Percentiles rank a stretch among this genome's conserved stretches.
Evolutionary conservation across 176 grass and related monocot genomes (phyloP).

Genomic region (Leersia perrieri): DNA sequence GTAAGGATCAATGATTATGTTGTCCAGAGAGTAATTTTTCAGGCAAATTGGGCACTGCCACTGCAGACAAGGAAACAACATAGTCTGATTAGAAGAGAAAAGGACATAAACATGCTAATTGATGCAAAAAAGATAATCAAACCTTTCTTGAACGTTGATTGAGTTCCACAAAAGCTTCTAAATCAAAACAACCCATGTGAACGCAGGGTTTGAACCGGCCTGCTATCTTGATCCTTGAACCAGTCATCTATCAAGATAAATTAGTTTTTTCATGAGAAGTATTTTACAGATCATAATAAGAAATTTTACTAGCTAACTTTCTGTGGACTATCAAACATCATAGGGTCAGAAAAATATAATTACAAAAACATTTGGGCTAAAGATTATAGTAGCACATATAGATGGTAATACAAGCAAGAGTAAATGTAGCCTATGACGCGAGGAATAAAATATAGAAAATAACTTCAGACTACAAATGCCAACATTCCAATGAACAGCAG

Average conservation of each 20-base stretch:
- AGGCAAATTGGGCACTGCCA: conserved; percentile 98
- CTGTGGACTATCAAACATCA: neutral
- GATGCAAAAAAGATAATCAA: conserved; percentile 20
- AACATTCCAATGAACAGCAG: conserved; percentile 13
- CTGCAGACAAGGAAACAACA: conserved; percentile 51
- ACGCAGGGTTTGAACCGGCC: conserved; percentile 89
- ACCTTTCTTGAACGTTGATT: conserved; percentile 88
- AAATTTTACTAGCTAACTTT: neutral
- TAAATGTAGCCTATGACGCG: neutral
- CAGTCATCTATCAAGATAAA: conserved; percentile 70
- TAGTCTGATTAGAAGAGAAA: conserved; percentile 8
- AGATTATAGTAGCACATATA: neutral
- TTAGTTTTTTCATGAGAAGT: conserved; percentile 6
- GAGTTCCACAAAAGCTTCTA: conserved; percentile 91
- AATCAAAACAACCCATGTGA: conserved; percentile 96
- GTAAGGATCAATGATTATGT: conserved; percentile 88
- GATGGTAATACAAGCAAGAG: neutral
- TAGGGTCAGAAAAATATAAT: neutral
- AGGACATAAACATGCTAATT: neutral
- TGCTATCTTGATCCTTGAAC: conserved; percentile 75
- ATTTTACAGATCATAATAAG: conserved; percentile 7
- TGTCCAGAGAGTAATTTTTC: conserved; percentile 76
- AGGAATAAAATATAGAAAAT: conserved; percentile 15
- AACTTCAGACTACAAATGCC: neutral
- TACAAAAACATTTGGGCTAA: neutral